phyloP scores from a whole-genome alignment of 2,329 filamentous ascomycete genomes.

The Trichoderma endophyticum region DNA sequence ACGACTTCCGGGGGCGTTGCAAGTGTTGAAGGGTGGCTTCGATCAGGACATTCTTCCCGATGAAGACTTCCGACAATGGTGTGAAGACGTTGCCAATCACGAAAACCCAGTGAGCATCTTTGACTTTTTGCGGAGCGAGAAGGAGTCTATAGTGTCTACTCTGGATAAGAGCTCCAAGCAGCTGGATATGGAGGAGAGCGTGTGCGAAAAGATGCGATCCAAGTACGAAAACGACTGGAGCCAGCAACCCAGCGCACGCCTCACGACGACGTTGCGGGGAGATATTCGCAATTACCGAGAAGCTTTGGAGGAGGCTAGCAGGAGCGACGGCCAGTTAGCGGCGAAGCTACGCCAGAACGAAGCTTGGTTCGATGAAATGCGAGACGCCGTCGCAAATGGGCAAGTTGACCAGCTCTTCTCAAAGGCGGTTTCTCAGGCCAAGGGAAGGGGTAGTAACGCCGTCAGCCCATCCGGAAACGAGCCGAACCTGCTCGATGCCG shows the following conservation, averaged over 20 bases:
- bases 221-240: constrained; percentile 97
- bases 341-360: constrained; percentile 83
- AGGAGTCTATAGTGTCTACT: constrained; percentile 66
- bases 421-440: constrained; percentile 75
- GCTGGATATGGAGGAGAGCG: constrained; percentile 93
- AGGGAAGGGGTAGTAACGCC: constrained; percentile 59
- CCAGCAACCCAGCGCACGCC: constrained; percentile 86
- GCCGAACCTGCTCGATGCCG: constrained; percentile 82
- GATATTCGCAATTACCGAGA: constrained; percentile 87
- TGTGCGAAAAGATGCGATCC: constrained; percentile 98
- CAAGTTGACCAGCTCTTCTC: constrained; percentile 89
- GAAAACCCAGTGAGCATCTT: constrained; percentile 76
- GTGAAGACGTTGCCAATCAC: constrained; percentile 84
- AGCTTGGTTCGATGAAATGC: constrained; percentile 91
- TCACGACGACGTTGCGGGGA: constrained; percentile 81
- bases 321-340: constrained; percentile 81
- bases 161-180: constrained; percentile 82
- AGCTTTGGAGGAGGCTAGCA: constrained; percentile 82
- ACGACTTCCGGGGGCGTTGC: constrained; percentile 81
- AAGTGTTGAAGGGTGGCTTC: constrained; percentile 88
- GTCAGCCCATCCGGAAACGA: constrained; percentile 62
- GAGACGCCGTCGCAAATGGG: constrained; percentile 78
- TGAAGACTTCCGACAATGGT: constrained; percentile 91
- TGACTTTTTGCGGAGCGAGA: constrained; percentile 73
- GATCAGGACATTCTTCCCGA: constrained; percentile 86